Percentiles rank a stretch among this genome's conserved stretches.
These are phyloP conservation scores for Geotrichum bryndzae DNA, from an alignment of 1,139 yeast genomes.

Conservation along the genomic window DNA sequence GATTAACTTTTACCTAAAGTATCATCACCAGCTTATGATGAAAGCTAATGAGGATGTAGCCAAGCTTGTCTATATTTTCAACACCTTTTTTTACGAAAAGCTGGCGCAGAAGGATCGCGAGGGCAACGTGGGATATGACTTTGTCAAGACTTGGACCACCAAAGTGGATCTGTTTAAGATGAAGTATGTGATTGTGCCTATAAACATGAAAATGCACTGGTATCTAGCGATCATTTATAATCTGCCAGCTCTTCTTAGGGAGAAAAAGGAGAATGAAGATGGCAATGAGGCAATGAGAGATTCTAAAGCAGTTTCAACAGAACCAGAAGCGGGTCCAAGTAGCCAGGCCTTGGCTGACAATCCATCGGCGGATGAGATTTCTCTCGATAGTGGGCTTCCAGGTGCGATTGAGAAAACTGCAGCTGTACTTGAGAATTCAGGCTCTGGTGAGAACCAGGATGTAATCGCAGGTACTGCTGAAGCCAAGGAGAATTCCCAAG, in stretches of 20 bases:
- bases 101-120: slow-evolving; percentile 36
- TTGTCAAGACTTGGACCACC: slow-evolving; percentile 73
- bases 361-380: neutral
- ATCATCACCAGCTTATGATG: slow-evolving; percentile 19
- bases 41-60: slow-evolving; percentile 18
- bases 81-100: slow-evolving; percentile 77
- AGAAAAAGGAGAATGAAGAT: slow-evolving; percentile 6
- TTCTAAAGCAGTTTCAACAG: neutral
- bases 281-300: neutral
- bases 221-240: slow-evolving; percentile 50
- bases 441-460: neutral
- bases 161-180: slow-evolving; percentile 59
- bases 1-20: slow-evolving; percentile 37
- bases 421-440: neutral
- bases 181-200: slow-evolving; percentile 67
- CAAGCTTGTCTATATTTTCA: slow-evolving; percentile 55
- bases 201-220: slow-evolving; percentile 81
- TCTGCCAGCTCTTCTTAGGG: slow-evolving; percentile 24
- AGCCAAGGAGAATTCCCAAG: neutral
- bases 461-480: neutral
- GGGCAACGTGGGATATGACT: slow-evolving; percentile 46
- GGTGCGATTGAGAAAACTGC: neutral
- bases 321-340: neutral
- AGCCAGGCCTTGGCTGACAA: neutral
- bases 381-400: neutral